Evolutionary conservation across 768 basidiomycete species (phyloP), one percentile per base, ranked within the genome.

Genomic region (Tylopilus vinaceipallidus): DNA sequence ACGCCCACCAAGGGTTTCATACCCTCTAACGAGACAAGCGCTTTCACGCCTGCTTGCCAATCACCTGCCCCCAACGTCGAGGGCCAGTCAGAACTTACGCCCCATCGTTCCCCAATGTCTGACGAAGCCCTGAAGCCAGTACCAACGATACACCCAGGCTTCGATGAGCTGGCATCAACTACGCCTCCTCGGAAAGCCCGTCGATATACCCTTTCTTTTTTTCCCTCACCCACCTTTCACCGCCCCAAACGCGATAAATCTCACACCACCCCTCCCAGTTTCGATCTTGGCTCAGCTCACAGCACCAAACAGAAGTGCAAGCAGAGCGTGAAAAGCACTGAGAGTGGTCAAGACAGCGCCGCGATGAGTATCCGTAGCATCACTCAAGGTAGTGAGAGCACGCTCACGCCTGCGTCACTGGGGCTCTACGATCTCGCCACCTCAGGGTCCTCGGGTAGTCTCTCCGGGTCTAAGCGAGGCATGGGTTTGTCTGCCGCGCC

Each of bases 151-250:
- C n/a, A 34, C 22, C 17, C 43, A 1, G 19, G 19, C 27, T 32
- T 45, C 9, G 45, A 53, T 2, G 27, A 42, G 29, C 24, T 35
- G 3, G 2, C 27, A 6, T 3, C 47, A 16, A 34, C 40, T 1
- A 12, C 45, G 2, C 30, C 51, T 6, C 43, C 46, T 43, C 63
- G 48, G 12, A 58, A 45, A 47, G 3, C 42, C 19, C 61, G 52
- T 16, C 42, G 67, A 39, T 57, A 43, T 27, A 67, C 59, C 3
- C 67, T 66, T 51, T 61, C 58, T 8, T 60, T 66, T 6, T 34
- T 68, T 4, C 19, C 64, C 2, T 27, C 64, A 0, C 19, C 62
- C 22, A 22, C 54, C n/a, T 57, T 68, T 29, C 39, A 45, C 6
- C 54, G 52, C 16, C 30, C 46, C 26, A 66, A 48, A n/a, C 66